phyloP scores from a whole-genome alignment of 2,329 filamentous ascomycete species.

The Xylariaceae sp. region DNA sequence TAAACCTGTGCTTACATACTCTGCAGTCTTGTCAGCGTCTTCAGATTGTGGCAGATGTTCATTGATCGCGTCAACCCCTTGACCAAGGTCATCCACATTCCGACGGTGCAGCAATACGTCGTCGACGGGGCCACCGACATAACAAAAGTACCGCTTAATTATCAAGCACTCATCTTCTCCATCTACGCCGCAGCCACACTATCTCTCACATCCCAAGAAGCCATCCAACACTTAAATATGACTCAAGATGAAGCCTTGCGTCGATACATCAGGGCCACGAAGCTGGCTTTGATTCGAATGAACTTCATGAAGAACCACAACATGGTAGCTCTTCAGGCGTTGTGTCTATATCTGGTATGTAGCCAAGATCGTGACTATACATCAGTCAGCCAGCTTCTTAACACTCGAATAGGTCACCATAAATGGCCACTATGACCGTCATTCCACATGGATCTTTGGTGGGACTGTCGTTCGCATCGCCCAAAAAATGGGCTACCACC shows the following conservation, averaged over 20 bases:
- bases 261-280: conserved; percentile 18
- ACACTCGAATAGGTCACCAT: conserved; percentile 12
- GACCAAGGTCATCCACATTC: conserved; percentile 54
- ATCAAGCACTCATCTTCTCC: conserved; percentile 43
- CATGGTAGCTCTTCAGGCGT: conserved; percentile 36
- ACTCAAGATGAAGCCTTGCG: conserved; percentile 16
- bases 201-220: conserved; percentile 40
- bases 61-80: conserved; percentile 56
- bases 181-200: conserved; percentile 47
- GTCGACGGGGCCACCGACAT: conserved; percentile 44
- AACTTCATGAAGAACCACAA: conserved; percentile 33
- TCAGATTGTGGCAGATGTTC: conserved; percentile 54
- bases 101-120: conserved; percentile 48
- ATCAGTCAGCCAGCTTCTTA: not conserved
- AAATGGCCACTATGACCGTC: conserved; percentile 13
- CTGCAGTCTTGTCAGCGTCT: conserved; percentile 38
- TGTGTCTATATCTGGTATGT: conserved; percentile 29
- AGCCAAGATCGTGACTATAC: no score
- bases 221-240: conserved; percentile 22
- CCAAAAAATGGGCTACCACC: conserved; percentile 41
- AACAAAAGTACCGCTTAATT: conserved; percentile 34
- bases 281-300: conserved; percentile 24
- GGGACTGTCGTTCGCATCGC: conserved; percentile 40
- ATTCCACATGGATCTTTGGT: conserved; percentile 32
- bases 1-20: conserved; percentile 3